Evolutionary conservation across 78 protist species (phyloP).

Genomic region (Acrasis kona): DNA sequence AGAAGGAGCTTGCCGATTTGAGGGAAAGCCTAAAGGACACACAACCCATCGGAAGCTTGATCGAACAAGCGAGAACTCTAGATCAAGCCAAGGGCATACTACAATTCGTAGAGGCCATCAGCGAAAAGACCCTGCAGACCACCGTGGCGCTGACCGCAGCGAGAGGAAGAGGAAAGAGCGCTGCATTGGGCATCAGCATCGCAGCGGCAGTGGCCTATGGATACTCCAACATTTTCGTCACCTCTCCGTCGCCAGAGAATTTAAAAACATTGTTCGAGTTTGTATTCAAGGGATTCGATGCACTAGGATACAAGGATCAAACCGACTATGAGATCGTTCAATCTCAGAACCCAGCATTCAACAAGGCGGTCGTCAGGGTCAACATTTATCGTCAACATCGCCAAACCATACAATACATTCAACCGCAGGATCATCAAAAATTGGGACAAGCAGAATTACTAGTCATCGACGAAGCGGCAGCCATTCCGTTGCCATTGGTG

Average conservation of each 20-base stretch:
- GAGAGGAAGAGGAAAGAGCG: slow-evolving; percentile 98
- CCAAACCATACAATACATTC: slow-evolving; percentile 92
- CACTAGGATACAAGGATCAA: slow-evolving; percentile 83
- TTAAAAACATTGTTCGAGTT: slow-evolving; percentile 92
- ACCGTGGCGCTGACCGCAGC: slow-evolving; percentile 95
- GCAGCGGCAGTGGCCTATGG: slow-evolving; percentile 89
- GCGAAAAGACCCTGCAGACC: slow-evolving; percentile 75
- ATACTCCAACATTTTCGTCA: slow-evolving; percentile 92
- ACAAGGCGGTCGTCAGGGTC: slow-evolving; percentile 73
- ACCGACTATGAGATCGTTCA: slow-evolving; percentile 80
- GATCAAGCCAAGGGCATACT: slow-evolving; percentile 82
- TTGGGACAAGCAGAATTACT: slow-evolving; percentile 78
- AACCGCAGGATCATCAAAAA: slow-evolving; percentile 45
- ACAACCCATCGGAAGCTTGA: slow-evolving; percentile 58
- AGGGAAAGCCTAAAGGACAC: slow-evolving; percentile 46
- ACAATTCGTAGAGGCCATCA: slow-evolving; percentile 73
- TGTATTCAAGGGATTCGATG: slow-evolving; percentile 80
- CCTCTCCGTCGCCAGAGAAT: slow-evolving; percentile 97
- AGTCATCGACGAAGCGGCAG: slow-evolving; percentile 99
- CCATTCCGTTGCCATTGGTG: slow-evolving; percentile 97
- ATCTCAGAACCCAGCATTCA: slow-evolving; percentile 75
- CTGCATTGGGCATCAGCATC: slow-evolving; percentile 91
- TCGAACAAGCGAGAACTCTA: slow-evolving; percentile 31
- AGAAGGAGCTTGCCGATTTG: slow-evolving; percentile 47
- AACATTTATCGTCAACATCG: slow-evolving; percentile 86